phyloP scores from a whole-genome alignment of 169 alveolate genomes.

The Cryptosporidium andersoni region DNA sequence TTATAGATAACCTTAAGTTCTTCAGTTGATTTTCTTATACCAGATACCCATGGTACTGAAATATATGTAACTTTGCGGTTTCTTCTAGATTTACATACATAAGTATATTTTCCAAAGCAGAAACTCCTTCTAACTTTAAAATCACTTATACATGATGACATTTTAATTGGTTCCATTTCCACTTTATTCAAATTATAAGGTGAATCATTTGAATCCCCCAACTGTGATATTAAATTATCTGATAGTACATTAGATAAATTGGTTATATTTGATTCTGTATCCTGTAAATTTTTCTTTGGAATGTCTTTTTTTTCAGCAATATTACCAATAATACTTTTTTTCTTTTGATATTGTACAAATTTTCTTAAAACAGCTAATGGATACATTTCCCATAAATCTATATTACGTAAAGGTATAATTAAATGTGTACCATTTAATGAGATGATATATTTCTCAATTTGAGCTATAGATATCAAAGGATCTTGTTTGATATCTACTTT shows the following conservation, averaged over 20 bases:
- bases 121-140: constrained; percentile 23
- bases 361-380: constrained; percentile 31
- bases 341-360: constrained; percentile 14
- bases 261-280: not conserved
- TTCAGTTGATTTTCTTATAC: constrained; percentile 43
- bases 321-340: constrained; percentile 4
- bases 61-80: constrained; percentile 43
- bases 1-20: constrained; percentile 31
- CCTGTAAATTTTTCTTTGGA: not conserved
- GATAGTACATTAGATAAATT: not conserved
- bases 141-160: constrained; percentile 46
- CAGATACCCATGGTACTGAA: constrained; percentile 69
- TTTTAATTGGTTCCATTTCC: not conserved
- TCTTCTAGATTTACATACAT: constrained; percentile 34
- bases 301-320: not conserved
- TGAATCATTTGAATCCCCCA: not conserved
- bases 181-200: not conserved
- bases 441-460: constrained; percentile 18
- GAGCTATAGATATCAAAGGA: constrained; percentile 25
- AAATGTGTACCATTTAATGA: constrained; percentile 37
- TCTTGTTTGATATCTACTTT: constrained; percentile 3
- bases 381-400: constrained; percentile 59
- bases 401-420: constrained; percentile 28
- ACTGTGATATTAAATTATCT: not conserved
- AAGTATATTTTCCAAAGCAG: constrained; percentile 22